A percentile compares a stretch with the other conserved stretches of the same genome.
Conservation (phyloP, 148 eudicot genomes). For the Nyssa sinensis region DNA sequence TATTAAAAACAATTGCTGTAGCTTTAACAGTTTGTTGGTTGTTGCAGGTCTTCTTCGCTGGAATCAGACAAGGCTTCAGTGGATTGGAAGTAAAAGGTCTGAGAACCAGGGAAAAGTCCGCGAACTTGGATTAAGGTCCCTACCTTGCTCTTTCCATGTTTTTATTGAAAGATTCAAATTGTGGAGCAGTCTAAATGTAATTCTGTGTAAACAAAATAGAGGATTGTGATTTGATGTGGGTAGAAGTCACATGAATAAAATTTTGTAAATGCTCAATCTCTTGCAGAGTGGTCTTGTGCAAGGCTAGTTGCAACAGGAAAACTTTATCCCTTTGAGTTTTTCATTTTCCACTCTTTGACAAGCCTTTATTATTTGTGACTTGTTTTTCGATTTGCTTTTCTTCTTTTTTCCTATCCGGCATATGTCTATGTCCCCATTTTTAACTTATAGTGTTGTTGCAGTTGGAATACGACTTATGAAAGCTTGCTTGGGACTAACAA, state of each 20-base stretch:
- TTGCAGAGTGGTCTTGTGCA: no score
- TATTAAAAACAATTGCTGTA: no score
- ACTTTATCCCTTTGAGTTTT: no score
- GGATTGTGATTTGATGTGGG: no score
- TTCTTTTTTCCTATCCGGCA: no score
- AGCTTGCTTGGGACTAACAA: conserved; percentile 58
- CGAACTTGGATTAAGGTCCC: conserved; percentile 61
- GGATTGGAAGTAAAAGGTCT: conserved; percentile 50
- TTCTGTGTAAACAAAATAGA: no score
- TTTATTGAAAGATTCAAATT: no score
- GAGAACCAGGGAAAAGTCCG: conserved; percentile 27
- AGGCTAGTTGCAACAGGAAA: no score
- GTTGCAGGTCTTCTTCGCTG: conserved; percentile 68
- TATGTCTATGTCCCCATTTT: neutral
- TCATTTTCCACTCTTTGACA: neutral
- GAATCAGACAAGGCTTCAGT: conserved; percentile 71
- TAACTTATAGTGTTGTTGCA: conserved; percentile 21
- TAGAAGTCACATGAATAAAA: no score
- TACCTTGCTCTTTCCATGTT: neutral
- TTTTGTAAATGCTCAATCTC: no score
- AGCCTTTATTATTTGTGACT: neutral
- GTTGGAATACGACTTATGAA: conserved; percentile 60
- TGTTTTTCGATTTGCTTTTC: neutral
- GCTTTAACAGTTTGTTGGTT: neutral
- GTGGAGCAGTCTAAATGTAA: no score